These are phyloP conservation scores for Abrus precatorius DNA, from an alignment of 306 rosid genomes.

Conservation along the genomic window DNA sequence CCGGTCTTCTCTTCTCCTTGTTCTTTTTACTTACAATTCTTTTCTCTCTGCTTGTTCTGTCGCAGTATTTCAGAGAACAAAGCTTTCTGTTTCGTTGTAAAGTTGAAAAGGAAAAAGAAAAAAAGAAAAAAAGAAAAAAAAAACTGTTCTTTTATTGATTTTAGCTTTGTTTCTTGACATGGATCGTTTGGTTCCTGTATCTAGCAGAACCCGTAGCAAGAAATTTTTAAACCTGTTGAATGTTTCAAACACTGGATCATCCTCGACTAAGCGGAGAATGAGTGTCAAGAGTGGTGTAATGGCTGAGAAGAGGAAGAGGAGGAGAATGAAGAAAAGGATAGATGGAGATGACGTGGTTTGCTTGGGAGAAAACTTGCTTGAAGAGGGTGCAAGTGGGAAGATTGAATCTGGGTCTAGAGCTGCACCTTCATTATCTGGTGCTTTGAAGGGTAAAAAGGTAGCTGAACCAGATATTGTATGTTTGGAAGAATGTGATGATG, in stretches of 20 bases:
- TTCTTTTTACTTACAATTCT: no score
- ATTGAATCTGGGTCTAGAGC: neutral
- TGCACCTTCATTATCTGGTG: neutral
- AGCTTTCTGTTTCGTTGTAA: no score
- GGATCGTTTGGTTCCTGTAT: neutral
- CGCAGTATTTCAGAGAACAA: no score
- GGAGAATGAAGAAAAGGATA: no score
- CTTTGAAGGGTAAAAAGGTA: neutral
- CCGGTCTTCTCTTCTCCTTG: no score
- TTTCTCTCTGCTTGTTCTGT: no score
- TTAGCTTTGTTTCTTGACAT: neutral
- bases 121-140: neutral
- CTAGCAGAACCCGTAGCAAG: conserved; percentile 12
- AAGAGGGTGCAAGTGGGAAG: neutral
- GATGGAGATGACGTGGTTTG: neutral
- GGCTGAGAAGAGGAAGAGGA: neutral
- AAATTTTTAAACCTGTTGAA: no score
- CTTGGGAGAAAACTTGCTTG: no score
- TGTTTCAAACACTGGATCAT: no score
- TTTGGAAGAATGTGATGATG: neutral
- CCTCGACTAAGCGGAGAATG: neutral
- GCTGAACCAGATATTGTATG: neutral
- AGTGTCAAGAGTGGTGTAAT: neutral
- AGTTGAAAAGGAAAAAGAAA: neutral
- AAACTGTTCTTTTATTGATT: neutral